These are phyloP conservation scores for Spizellomyces punctatus DNA, from an alignment of 192 early-diverging fungal genomes.

Conservation along the genomic window DNA sequence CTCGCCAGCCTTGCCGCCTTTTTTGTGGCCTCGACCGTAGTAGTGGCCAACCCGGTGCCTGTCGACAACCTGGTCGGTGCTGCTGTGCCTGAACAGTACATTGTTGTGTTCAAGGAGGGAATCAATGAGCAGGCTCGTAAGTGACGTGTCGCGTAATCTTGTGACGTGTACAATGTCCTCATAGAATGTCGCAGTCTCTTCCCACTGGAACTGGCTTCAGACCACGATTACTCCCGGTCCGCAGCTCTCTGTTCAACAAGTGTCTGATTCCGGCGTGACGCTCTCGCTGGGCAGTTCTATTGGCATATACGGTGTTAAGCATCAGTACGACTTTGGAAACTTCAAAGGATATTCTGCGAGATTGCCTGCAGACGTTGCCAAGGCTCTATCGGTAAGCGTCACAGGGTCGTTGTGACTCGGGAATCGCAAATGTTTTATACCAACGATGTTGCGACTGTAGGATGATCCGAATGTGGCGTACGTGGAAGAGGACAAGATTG, in stretches of 20 bases:
- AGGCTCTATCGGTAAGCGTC: slow-evolving; percentile 34
- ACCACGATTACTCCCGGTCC: slow-evolving; percentile 1
- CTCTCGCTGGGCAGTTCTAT: background rate
- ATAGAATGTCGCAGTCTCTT: background rate
- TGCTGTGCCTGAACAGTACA: slow-evolving; percentile 41
- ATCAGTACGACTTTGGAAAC: slow-evolving; percentile 35
- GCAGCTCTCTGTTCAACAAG: background rate
- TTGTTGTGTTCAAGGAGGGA: slow-evolving; percentile 43
- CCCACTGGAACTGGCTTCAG: background rate
- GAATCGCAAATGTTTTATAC: background rate
- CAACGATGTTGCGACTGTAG: slow-evolving; percentile 4
- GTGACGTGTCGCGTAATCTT: background rate
- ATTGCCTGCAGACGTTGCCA: slow-evolving; percentile 39
- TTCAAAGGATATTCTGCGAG: slow-evolving; percentile 50
- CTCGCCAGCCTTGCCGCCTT: background rate
- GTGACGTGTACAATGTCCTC: background rate
- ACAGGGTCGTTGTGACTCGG: background rate
- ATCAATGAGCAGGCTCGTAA: slow-evolving; percentile 17
- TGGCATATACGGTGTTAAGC: slow-evolving; percentile 29
- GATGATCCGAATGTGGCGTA: slow-evolving; percentile 45
- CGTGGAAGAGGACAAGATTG: slow-evolving; percentile 53
- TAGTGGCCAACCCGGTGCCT: slow-evolving; percentile 18
- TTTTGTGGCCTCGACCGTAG: slow-evolving; percentile 1
- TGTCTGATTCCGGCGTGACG: background rate
- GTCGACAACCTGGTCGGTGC: slow-evolving; percentile 17